Evolutionary conservation across 371 early-diverging fungal species (phyloP).

Genomic region (Sporodiniella umbellata): DNA sequence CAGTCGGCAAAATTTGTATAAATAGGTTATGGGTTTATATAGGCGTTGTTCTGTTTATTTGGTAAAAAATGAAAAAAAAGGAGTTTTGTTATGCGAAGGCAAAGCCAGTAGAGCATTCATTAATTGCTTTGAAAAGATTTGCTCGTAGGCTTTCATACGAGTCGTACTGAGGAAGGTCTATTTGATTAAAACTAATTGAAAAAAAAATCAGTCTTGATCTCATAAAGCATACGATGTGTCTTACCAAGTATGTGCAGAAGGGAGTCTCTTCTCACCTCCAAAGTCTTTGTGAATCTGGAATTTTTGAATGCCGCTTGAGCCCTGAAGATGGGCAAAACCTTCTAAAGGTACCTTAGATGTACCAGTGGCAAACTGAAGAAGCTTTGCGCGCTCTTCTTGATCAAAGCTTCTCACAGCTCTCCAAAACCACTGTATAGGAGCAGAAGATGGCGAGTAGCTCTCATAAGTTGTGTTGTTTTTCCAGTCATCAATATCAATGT

Average conservation of each 20-base stretch:
- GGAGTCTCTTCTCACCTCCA: conserved; percentile 82
- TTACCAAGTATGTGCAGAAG: conserved; percentile 98
- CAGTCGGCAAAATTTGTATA: no score
- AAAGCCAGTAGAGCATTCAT: conserved; percentile 95
- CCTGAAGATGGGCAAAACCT: conserved; percentile 94
- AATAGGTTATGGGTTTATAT: no score
- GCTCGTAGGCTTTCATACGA: conserved; percentile 90
- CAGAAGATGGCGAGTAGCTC: conserved; percentile 80
- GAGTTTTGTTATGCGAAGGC: conserved; percentile 69
- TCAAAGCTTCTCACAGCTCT: conserved; percentile 96
- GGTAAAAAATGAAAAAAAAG: no score
- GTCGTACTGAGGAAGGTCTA: conserved; percentile 96
- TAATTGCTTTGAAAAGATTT: conserved; percentile 87
- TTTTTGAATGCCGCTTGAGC: conserved; percentile 92
- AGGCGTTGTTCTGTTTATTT: no score
- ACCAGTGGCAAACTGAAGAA: conserved; percentile 98
- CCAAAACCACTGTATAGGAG: conserved; percentile 99
- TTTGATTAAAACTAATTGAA: conserved; percentile 94
- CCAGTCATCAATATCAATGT: conserved; percentile 99
- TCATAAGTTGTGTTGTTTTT: conserved; percentile 96
- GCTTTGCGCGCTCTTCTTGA: conserved; percentile 95
- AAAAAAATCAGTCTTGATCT: conserved; percentile 1
- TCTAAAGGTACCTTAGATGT: conserved; percentile 98
- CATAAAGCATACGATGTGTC: conserved; percentile 3
- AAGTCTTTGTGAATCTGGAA: conserved; percentile 99